phyloP scores from a whole-genome alignment of 495 filamentous ascomycete genomes.

The Penicillium paradoxum region DNA sequence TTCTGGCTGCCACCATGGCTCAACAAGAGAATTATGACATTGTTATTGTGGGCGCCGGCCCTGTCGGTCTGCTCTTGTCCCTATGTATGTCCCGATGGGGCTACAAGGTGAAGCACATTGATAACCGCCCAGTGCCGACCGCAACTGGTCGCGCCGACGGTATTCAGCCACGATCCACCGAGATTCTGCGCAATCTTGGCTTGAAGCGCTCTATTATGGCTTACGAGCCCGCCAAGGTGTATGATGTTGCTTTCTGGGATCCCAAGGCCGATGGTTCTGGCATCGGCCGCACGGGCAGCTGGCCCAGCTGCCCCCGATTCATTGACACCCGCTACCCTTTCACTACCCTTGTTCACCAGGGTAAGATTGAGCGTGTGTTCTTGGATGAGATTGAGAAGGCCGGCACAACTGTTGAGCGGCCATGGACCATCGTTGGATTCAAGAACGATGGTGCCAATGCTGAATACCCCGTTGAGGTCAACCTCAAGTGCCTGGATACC shows the following conservation, averaged over 20 bases:
- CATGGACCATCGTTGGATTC: constrained; percentile 60
- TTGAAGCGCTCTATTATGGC: constrained; percentile 61
- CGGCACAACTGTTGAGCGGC: constrained; percentile 52
- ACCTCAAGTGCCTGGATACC: constrained; percentile 70
- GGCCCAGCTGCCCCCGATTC: constrained; percentile 59
- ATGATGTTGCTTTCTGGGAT: constrained; percentile 66
- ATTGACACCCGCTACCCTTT: constrained; percentile 64
- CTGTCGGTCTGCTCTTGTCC: constrained; percentile 83
- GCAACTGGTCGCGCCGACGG: constrained; percentile 71
- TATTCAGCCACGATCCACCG: constrained; percentile 65
- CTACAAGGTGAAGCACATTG: constrained; percentile 64
- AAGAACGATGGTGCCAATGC: constrained; percentile 52
- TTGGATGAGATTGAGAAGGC: constrained; percentile 59
- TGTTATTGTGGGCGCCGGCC: constrained; percentile 84
- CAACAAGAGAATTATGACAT: constrained; percentile 57
- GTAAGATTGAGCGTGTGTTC: constrained; percentile 61
- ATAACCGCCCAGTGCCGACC: constrained; percentile 60
- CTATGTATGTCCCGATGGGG: constrained; percentile 69
- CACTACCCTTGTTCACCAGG: constrained; percentile 61
- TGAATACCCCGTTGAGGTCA: constrained; percentile 60
- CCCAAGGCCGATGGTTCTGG: constrained; percentile 46
- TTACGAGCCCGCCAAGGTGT: constrained; percentile 59
- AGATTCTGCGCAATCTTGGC: constrained; percentile 62
- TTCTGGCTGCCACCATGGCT: constrained; percentile 30
- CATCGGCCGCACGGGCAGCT: constrained; percentile 57